Base-by-base conservation (phyloP, 2,329 filamentous ascomycete genomes). In the Cytospora schulzeri region DNA sequence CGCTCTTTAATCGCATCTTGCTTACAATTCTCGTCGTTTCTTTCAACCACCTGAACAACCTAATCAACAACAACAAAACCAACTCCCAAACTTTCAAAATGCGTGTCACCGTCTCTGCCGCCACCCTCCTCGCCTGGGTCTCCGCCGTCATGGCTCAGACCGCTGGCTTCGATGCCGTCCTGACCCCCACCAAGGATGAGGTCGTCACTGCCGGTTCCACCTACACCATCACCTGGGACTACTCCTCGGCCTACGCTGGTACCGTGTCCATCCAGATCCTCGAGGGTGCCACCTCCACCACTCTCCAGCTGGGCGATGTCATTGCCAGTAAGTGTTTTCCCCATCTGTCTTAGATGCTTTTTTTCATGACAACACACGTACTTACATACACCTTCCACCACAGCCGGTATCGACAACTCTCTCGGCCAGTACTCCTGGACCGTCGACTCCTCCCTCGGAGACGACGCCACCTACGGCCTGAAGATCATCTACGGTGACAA, bases 51-150 rank as follows among this genome's bases (percentile, higher is more conserved):
- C 62, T 59, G 60, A 59, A 24, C 24, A n/a, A 61, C 38, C 22
- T 24, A 33, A 33, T 33, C 31, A 48, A 14, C 33, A 60, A 64
- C 33, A 31, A 54, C 14, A 15, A 57, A 51, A 73, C 81, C 85
- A 82, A 67, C 87, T 87, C 84, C 72, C 81, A 86, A 82, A 68
- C 87, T 87, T 84, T 72, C 81, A 86, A 82, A 68, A 87, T 88
- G 84, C 81, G 79, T 71, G 85, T 82, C 78, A 74, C 78, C 68
- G 69, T 80, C 69, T 74, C 81, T 70, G 73, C 78, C 71, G 76
- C 81, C 66, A 76, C 84, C 73, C 68, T 83, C 70, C 70, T 86
- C 77, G 84, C 83, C 73, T 78, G 83, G 69, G 80, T 79, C 71
- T 78, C 78, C 75, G 74, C 81, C 68, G 81, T 75, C 69, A 68